A percentile compares a stretch with the other conserved stretches of the same genome.
phyloP scores from a whole-genome alignment of 352 stramenopile species.

The Aphanomyces euteiches region DNA sequence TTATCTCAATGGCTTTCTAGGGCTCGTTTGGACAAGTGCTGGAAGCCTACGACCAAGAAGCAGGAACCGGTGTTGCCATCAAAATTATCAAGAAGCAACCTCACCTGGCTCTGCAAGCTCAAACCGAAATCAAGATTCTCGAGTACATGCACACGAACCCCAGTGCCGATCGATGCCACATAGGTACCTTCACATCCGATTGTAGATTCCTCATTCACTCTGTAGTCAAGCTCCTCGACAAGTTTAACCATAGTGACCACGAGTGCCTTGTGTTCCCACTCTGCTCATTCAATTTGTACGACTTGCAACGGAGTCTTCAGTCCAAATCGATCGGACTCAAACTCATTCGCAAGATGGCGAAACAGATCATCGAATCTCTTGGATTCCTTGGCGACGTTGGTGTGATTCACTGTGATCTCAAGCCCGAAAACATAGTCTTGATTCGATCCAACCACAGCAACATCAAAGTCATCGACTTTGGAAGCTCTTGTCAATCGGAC shows the following conservation, averaged over 20 bases:
- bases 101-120: constrained; percentile 94
- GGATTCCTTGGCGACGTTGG: constrained; percentile 86
- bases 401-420: constrained; percentile 99
- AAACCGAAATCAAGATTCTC: constrained; percentile 96
- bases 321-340: constrained; percentile 91
- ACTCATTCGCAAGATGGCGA: constrained; percentile 93
- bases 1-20: constrained; percentile 28
- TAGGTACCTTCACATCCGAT: constrained; percentile 58
- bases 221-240: constrained; percentile 88
- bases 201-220: not conserved
- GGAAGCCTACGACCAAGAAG: constrained; percentile 69
- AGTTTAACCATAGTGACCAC: constrained; percentile 96
- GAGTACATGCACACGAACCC: constrained; percentile 85
- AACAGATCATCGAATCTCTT: constrained; percentile 92
- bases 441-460: constrained; percentile 90
- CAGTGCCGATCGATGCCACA: constrained; percentile 83
- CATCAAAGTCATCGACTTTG: constrained; percentile 99
- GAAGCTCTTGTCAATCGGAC: constrained; percentile 92
- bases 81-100: constrained; percentile 99
- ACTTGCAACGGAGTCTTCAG: constrained; percentile 92
- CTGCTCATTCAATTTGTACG: constrained; percentile 96
- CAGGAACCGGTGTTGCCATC: constrained; percentile 90
- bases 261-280: constrained; percentile 98
- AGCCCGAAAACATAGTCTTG: constrained; percentile 99
- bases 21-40: constrained; percentile 83